Base-by-base conservation (phyloP, 2,329 filamentous ascomycete species). In the Diaporthe citri region DNA sequence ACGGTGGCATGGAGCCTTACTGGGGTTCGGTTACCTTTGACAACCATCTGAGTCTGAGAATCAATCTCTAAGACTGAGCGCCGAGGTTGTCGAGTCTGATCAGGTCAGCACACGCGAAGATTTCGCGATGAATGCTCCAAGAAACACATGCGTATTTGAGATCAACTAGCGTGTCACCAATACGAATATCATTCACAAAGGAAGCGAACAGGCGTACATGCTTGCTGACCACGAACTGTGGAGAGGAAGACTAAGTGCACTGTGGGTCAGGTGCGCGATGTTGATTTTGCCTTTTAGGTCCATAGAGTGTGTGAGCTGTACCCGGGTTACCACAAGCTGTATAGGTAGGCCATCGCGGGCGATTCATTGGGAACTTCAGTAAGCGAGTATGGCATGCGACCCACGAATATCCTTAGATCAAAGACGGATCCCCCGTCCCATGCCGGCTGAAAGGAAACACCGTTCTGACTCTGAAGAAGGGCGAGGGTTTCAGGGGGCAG, bases 1-100 rank as follows among this genome's bases (percentile, higher is more conserved):
- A 86, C 75, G 84, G 82, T 25, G 84, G 85, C 1, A 78, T 78
- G 73, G 78, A 79, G 52, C 78, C 78, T 0, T 79, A 75, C 75
- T 79, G 78, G 78, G 78, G 78, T 0, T 77, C 76, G 2, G 78
- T 77, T 25, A 77, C 77, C 5, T 79, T 79, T 59, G 78, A 79
- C 56, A 79, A 77, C 71, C 76, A 75, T 31, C 76, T 79, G 17
- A 77, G 77, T 39, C 64, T 79, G 70, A 74, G 77, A 22, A 77
- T 79, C 41, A 72, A 79, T 60, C 74, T 79, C 0, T 79, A 62
- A 76, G 9, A 17, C 9, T 43, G 36, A 20, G 28, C 15, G 4
- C 13, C 13, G 13, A 51, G 22, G 13, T 36, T 22, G 46, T 36
- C 9, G 34, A n/a, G 15, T 36, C 7, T 28, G 31, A 13, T 15